A percentile compares a stretch with the other conserved stretches of the same genome.
Evolutionary conservation across 495 filamentous ascomycete genomes (phyloP).

Genomic region (Penicillium steckii): DNA sequence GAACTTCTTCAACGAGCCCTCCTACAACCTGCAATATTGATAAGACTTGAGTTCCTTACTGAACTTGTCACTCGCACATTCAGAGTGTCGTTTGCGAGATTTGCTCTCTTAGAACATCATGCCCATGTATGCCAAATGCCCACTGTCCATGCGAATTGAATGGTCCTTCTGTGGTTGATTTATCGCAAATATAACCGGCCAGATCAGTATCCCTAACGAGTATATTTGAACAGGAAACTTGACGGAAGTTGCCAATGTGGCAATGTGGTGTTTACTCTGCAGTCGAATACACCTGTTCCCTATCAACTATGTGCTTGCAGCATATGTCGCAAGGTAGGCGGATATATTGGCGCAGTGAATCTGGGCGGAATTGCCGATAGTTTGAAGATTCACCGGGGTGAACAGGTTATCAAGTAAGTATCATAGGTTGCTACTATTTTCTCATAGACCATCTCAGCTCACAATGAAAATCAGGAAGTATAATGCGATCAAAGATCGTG

Average conservation of each 20-base stretch:
- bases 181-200: too few species aligned
- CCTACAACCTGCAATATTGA: neutral
- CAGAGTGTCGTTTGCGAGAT: too few species aligned
- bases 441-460: too few species aligned
- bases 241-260: slow-evolving; percentile 56
- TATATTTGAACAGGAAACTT: slow-evolving; percentile 36
- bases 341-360: slow-evolving; percentile 50
- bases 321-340: slow-evolving; percentile 56
- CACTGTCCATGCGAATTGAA: too few species aligned
- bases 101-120: slow-evolving; percentile 12
- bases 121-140: slow-evolving; percentile 28
- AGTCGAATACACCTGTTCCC: slow-evolving; percentile 53
- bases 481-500: slow-evolving; percentile 48
- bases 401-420: slow-evolving; percentile 47
- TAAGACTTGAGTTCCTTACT: neutral
- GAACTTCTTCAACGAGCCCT: neutral
- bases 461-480: slow-evolving; percentile 44
- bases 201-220: neutral
- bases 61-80: neutral
- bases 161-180: too few species aligned
- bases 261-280: slow-evolving; percentile 48
- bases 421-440: neutral
- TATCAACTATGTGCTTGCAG: slow-evolving; percentile 57
- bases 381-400: slow-evolving; percentile 46
- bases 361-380: slow-evolving; percentile 49